phyloP scores from a whole-genome alignment of 2,329 filamentous ascomycete genomes.

The Cercospora berteroae region DNA sequence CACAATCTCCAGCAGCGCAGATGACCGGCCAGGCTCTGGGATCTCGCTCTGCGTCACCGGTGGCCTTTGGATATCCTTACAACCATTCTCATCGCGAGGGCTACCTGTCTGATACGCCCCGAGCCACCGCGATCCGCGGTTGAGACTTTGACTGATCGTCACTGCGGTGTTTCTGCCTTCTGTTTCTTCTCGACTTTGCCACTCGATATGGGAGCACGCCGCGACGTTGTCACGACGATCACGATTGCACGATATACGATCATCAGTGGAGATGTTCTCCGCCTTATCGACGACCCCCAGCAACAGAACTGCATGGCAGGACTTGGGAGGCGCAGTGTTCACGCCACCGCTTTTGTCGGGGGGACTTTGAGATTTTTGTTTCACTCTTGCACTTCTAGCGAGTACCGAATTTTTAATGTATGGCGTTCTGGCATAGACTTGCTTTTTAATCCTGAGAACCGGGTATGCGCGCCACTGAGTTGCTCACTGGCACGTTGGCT shows the following conservation, averaged over 20 bases:
- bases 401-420: constrained; percentile 18
- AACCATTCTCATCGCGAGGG: constrained; percentile 34
- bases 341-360: background rate
- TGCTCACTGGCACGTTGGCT: background rate
- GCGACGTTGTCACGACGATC: constrained; percentile 22
- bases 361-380: constrained; percentile 16
- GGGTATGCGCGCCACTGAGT: constrained; percentile 6
- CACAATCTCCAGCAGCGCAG: constrained; percentile 34
- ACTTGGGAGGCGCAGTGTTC: constrained; percentile 1
- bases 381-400: constrained; percentile 29
- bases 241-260: constrained; percentile 27
- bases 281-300: background rate
- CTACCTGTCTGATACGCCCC: constrained; percentile 36
- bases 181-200: constrained; percentile 19
- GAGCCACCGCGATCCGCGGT: constrained; percentile 39
- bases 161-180: constrained; percentile 17
- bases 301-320: constrained; percentile 12
- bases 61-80: constrained; percentile 40
- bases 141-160: constrained; percentile 25
- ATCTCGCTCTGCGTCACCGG: constrained; percentile 34
- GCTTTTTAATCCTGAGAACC: constrained; percentile 11
- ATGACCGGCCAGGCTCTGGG: constrained; percentile 30
- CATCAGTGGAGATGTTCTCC: constrained; percentile 11
- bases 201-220: constrained; percentile 25
- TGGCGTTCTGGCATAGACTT: constrained; percentile 26